Evolutionary conservation across 2,329 filamentous ascomycete species (phyloP), one percentile per base, ranked within the genome.

Genomic region (Ophiostoma sp.): DNA sequence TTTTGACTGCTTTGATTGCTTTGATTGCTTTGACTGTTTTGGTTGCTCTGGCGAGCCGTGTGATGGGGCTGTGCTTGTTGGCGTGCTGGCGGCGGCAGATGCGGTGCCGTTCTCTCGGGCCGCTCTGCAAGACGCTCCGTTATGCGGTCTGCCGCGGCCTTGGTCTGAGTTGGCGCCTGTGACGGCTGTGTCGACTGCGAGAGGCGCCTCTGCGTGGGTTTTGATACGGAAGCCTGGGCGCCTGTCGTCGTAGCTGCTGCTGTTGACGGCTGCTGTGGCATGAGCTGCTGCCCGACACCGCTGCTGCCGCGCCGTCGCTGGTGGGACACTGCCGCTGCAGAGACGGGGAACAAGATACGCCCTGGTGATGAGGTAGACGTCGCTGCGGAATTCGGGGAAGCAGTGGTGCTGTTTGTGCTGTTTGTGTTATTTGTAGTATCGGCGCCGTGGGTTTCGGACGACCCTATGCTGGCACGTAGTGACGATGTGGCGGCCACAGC

Each of bases 271-370:
- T 18, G 27, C 55, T 27, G 27, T 27, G 55, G 27, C 55, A 60
- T 27, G 38, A 41, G 36, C 6, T 40, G 2, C n/a, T 63, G 62
- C 16, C 62, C 62, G 41, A 12, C 62, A 36, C 41, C n/a, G 62
- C 62, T 64, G 41, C 36, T 64, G n/a, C 62, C 62, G 2, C 5
- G 40, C 16, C 36, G 66, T 64, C 60, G 18, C n/a, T 64, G 55
- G 58, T 63, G 58, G 36, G 58, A 63, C 55, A 16, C 38, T 14
- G 58, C 58, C 1, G 14, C 38, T 18, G 38, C 6, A 4, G 58
- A n/a, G 3, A 11, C 38, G 2, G 60, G 6, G 27, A 45, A 64
- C 2, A 64, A 16, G 14, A 40, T 27, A 7, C 58, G 58, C 9
- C 27, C 58, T 2, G 58, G 58, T 2, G 58, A 41, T 5, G 36